These are phyloP conservation scores for Vinca minor DNA, from an alignment of 257 asterid species.

Conservation along the genomic window DNA sequence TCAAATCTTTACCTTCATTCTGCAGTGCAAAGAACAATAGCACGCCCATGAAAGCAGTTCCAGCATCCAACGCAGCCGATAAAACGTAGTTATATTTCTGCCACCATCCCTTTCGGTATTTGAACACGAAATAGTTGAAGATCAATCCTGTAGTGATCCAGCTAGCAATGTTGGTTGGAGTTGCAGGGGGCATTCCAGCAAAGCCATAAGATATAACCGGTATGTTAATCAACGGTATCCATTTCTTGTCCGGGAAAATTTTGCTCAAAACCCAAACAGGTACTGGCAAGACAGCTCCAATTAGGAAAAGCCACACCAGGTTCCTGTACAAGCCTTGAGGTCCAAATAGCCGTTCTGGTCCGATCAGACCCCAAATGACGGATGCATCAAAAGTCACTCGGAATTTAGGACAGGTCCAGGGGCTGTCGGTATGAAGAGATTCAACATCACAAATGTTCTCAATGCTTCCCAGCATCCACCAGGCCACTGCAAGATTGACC, in stretches of 20 bases:
- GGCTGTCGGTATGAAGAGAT: constrained; percentile 48
- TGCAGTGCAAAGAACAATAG: constrained; percentile 45
- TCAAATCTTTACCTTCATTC: constrained; percentile 22
- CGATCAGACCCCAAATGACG: constrained; percentile 81
- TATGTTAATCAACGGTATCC: constrained; percentile 51
- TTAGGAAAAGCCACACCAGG: constrained; percentile 61
- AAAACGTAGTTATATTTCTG: constrained; percentile 57
- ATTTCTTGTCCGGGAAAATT: constrained; percentile 51
- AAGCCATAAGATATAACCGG: constrained; percentile 52
- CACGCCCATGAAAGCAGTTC: constrained; percentile 70
- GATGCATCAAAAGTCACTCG: constrained; percentile 65
- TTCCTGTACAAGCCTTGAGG: constrained; percentile 42
- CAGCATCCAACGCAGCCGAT: constrained; percentile 66
- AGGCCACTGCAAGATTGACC: constrained; percentile 17
- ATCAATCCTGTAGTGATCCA: constrained; percentile 47
- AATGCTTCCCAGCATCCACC: constrained; percentile 27
- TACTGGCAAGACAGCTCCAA: constrained; percentile 50
- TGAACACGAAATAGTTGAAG: constrained; percentile 37
- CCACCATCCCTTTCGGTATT: constrained; percentile 52
- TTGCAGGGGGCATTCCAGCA: constrained; percentile 54
- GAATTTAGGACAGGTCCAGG: constrained; percentile 79
- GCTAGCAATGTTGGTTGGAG: constrained; percentile 59
- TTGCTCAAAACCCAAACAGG: constrained; percentile 35
- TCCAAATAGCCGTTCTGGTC: constrained; percentile 60
- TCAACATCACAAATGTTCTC: constrained; percentile 20